These are phyloP conservation scores for Aspergillus fumigatiaffinis DNA, from an alignment of 2,329 filamentous ascomycete genomes.

Conservation along the genomic window DNA sequence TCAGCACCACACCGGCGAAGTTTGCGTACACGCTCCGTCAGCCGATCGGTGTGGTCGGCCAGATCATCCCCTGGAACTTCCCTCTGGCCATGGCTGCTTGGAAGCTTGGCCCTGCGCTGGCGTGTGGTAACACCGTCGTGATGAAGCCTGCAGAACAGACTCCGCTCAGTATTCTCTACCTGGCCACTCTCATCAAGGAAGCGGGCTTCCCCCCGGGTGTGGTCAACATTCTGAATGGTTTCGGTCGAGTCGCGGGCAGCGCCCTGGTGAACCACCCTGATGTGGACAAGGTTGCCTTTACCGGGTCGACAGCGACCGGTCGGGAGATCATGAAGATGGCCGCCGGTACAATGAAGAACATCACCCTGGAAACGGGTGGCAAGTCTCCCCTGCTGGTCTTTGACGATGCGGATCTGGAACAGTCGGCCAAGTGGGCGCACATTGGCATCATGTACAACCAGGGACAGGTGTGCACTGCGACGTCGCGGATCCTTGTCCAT, in stretches of 20 bases:
- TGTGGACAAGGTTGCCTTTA: conserved; percentile 35
- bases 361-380: conserved; percentile 51
- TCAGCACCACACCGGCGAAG: conserved; percentile 55
- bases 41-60: conserved; percentile 75
- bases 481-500: conserved; percentile 55
- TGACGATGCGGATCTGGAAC: conserved; percentile 61
- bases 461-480: conserved; percentile 34
- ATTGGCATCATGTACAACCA: conserved; percentile 47
- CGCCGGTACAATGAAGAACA: conserved; percentile 32
- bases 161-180: conserved; percentile 30
- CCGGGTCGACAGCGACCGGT: conserved; percentile 31
- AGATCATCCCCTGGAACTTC: conserved; percentile 90
- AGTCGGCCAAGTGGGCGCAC: conserved; percentile 67
- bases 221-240: conserved; percentile 32
- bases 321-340: conserved; percentile 37
- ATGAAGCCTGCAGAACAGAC: conserved; percentile 35
- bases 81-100: conserved; percentile 69
- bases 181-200: conserved; percentile 31
- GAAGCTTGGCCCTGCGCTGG: conserved; percentile 33
- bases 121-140: conserved; percentile 33
- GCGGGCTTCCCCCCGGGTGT: conserved; percentile 34
- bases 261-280: conserved; percentile 29
- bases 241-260: conserved; percentile 28
- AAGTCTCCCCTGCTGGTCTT: conserved; percentile 65
- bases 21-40: conserved; percentile 82